Evolutionary conservation across 352 stramenopile species (phyloP), one percentile per base, ranked within the genome.

Genomic region (Phytopythium boreale): DNA sequence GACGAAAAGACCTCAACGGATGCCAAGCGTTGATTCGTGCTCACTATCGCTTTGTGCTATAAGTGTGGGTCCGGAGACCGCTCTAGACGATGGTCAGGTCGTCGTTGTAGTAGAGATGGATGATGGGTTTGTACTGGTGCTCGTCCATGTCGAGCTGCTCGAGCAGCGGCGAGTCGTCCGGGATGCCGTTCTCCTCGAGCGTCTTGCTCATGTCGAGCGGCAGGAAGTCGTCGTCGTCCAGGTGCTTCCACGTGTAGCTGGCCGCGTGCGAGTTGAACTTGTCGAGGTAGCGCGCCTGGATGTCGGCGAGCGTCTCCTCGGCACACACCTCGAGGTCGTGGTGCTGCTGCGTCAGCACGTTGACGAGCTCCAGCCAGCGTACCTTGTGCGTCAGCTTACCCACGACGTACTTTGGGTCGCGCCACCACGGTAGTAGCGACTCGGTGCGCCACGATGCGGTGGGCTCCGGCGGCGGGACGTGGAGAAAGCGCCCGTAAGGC

Each of bases 41-140:
- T 44, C n/a, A 8, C 12, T 44, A 20, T 44, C 19, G 37, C 17
- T n/a, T n/a, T n/a, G n/a, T n/a, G n/a, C n/a, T n/a, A n/a, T n/a
- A n/a, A n/a, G n/a, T n/a, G n/a, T 41, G 36, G 36, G 15, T 41
- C 36, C 36, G 36, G 10, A 41, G 15, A 41, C 26, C n/a, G 22
- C 4, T 24, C 76, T 72, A 93, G 61, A 79, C 55, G 58, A 93
- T 62, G 29, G 92, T 97, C 44, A 98, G 79, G 68, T 98, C 93
- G 69, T 98, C 93, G 68, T 98, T 97, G 62, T 90, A 98, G 80
- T 97, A 98, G 39, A 97, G 77, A 68, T 97, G 89, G 22, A 98
- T 59, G 9, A 84, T 89, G 10, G 92, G 92, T 34, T 95, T 95
- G 69, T 84, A 97, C 36, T 77, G 64, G n/a, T 97, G 89, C 41